phyloP scores from a whole-genome alignment of 139 green algal genomes.

The Chlamydomonas incerta region DNA sequence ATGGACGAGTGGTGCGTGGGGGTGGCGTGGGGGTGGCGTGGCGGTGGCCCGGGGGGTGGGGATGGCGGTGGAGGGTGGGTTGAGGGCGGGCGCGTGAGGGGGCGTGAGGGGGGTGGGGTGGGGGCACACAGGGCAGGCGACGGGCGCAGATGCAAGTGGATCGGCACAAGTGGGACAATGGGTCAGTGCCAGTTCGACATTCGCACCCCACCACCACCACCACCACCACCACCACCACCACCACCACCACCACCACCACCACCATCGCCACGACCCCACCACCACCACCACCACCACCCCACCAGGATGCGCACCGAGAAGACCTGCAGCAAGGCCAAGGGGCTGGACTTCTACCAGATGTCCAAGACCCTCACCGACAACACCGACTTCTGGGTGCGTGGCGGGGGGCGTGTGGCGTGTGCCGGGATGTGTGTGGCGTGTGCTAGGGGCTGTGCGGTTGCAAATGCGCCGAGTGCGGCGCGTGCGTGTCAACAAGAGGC shows the following conservation, averaged over 20 bases:
- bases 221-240: too few relatives aligned
- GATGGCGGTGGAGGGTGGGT: background rate
- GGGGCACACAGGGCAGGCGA: too few relatives aligned
- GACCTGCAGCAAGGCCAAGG: background rate
- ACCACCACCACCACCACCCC: background rate
- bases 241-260: too few relatives aligned
- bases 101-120: too few relatives aligned
- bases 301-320: background rate
- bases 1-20: background rate
- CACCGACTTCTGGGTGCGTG: conserved; percentile 5
- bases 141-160: too few relatives aligned
- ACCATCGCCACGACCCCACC: too few relatives aligned
- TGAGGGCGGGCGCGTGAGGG: background rate
- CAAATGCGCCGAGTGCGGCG: too few relatives aligned
- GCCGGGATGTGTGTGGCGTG: background rate
- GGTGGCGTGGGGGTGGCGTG: background rate
- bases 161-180: too few relatives aligned
- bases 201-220: too few relatives aligned
- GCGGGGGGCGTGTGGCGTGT: background rate
- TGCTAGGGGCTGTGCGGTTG: too few relatives aligned
- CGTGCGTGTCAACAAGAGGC: too few relatives aligned
- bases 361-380: conserved; percentile 17
- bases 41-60: background rate
- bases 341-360: conserved; percentile 19
- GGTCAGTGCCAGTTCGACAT: too few relatives aligned